Base-by-base conservation (phyloP, 768 basidiomycete species). In the Pleurotus cornucopiae region DNA sequence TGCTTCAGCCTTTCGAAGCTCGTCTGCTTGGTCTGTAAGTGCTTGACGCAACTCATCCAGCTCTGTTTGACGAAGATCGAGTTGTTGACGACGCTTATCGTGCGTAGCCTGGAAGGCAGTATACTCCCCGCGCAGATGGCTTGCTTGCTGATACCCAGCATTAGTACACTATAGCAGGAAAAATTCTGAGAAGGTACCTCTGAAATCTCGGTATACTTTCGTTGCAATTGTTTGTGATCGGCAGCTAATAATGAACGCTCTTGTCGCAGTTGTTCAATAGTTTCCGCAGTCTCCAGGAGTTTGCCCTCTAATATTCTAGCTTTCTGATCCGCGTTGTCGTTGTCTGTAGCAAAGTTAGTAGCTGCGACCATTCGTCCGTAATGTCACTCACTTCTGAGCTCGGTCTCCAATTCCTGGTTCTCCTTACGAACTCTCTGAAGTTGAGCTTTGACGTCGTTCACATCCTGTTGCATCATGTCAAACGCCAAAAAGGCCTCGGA, bases 1-100 rank as follows among this genome's bases (percentile, higher is more conserved):
- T 34, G 78, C 76, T 63, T 86, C 82, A 1, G 79, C 77, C 14
- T 77, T 77, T 9, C 87, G 82, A 40, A 94, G 78, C 60, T 86
- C 83, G 23, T 75, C 75, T 2, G 80, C 79, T 53, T 85, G 82
- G 55, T 77, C 74, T 13, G 82, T 77, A 12, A 92, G 76, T 1
- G 86, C 85, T 3, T 75, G 77, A 39, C 83, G 82, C n/a, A 93
- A 82, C 26, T 89, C 85, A 2, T 88, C 85, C 56, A 94, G 86
- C 67, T 94, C 90, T 14, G 77, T 70, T 5, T 83, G 75, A 53
- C 86, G 83, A 1, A 84, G 69, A 63, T 91, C 89, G 37, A 94
- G 82, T 58, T 90, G 83, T 57, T 87, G 82, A 1, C 88, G 83
- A 21, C 86, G 80, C 37, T 82, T 76, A 58, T 90, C 85, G 62